Evolutionary conservation across 345 rosid genomes (phyloP).

Genomic region (Bretschneidera sinensis): DNA sequence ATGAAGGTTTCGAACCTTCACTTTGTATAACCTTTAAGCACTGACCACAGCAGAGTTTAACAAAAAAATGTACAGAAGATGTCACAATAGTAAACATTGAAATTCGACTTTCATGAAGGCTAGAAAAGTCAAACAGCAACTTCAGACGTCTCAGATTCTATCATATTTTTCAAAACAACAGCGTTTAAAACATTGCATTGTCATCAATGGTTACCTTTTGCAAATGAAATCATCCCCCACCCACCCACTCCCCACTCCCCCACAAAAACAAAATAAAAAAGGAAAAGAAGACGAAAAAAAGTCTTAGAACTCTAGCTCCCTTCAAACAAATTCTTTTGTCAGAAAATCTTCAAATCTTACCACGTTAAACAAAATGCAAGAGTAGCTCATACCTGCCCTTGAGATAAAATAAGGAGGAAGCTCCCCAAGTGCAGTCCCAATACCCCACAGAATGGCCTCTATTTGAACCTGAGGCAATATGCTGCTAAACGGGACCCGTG

Average conservation of each 20-base stretch:
- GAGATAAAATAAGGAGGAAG: slow-evolving; percentile 99
- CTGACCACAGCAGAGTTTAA: neutral
- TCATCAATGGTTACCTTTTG: too few species aligned
- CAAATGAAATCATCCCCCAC: too few species aligned
- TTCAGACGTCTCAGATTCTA: too few species aligned
- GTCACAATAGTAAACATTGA: neutral
- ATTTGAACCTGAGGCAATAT: slow-evolving; percentile 75
- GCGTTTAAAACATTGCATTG: too few species aligned
- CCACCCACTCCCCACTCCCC: too few species aligned
- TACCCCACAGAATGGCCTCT: slow-evolving; percentile 91
- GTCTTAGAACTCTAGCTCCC: neutral
- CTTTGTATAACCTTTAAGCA: too few species aligned
- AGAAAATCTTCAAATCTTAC: too few species aligned
- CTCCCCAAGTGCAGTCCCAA: slow-evolving; percentile 99
- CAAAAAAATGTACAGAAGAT: neutral
- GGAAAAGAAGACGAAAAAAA: too few species aligned
- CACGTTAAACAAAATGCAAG: neutral
- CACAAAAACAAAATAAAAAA: too few species aligned
- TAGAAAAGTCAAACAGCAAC: neutral
- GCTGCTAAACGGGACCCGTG: slow-evolving; percentile 83
- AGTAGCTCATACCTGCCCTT: slow-evolving; percentile 64
- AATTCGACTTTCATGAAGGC: too few species aligned
- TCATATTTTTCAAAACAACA: too few species aligned
- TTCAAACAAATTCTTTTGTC: neutral
- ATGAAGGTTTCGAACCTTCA: neutral